A percentile compares a stretch with the other conserved stretches of the same genome.
These are phyloP conservation scores for Pinus taeda DNA, from an alignment of 75 land plant genomes.

Conservation along the genomic window DNA sequence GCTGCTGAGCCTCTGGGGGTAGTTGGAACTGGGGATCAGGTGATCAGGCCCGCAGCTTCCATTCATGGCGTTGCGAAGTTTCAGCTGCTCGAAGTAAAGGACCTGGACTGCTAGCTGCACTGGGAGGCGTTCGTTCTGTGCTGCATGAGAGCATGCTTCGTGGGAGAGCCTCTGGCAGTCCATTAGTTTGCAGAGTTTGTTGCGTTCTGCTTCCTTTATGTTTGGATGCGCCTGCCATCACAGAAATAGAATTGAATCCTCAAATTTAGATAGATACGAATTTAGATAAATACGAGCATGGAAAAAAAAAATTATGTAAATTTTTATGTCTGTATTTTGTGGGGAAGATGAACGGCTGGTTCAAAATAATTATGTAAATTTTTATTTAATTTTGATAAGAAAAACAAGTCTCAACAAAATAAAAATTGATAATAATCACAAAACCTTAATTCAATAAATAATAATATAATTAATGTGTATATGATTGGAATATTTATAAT, in stretches of 20 bases:
- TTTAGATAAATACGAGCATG: too few relatives aligned
- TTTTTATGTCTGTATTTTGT: too few relatives aligned
- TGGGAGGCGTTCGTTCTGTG: conserved; percentile 91
- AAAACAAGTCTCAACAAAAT: too few relatives aligned
- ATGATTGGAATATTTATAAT: too few relatives aligned
- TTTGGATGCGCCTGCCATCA: conserved; percentile 79
- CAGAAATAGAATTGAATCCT: not conserved
- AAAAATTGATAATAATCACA: too few relatives aligned
- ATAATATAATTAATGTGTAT: too few relatives aligned
- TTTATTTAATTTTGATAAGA: too few relatives aligned
- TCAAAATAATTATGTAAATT: too few relatives aligned
- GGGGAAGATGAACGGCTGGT: too few relatives aligned
- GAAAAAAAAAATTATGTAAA: too few relatives aligned
- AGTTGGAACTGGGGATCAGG: conserved; percentile 35
- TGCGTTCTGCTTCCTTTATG: conserved; percentile 76
- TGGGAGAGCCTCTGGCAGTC: conserved; percentile 92
- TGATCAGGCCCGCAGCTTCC: conserved; percentile 30
- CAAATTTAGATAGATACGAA: too few relatives aligned
- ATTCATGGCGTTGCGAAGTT: conserved; percentile 80
- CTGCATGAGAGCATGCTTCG: conserved; percentile 95
- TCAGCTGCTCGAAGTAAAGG: conserved; percentile 90
- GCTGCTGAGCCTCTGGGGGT: conserved; percentile 51
- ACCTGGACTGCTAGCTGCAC: conserved; percentile 97
- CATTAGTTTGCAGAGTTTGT: conserved; percentile 79
- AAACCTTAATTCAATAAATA: too few relatives aligned